phyloP scores from a whole-genome alignment of 805 yeast genomes.

The Kazachstania africana region DNA sequence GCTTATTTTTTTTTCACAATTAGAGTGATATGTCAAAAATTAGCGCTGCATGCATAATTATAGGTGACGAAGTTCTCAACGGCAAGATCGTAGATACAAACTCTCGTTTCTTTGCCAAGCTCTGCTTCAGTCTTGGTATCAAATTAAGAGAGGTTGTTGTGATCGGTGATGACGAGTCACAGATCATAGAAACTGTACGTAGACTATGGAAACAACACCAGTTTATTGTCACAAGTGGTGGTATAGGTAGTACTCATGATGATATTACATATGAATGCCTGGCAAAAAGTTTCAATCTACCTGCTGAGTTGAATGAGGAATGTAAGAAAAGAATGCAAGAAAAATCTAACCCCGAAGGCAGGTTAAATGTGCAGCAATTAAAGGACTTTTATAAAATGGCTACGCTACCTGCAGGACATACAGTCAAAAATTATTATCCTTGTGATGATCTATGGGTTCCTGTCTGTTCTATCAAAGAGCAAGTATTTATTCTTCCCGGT shows the following conservation, averaged over 20 bases:
- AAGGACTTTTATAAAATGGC: constrained; percentile 72
- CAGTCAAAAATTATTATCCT: constrained; percentile 37
- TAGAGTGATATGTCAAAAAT: constrained; percentile 15
- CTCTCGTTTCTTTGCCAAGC: constrained; percentile 57
- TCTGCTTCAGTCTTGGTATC: constrained; percentile 57
- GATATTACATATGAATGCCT: constrained; percentile 73
- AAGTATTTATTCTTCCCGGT: constrained; percentile 71
- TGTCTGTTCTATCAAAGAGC: constrained; percentile 51
- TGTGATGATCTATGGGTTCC: constrained; percentile 71
- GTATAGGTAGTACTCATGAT: constrained; percentile 84
- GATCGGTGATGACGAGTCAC: constrained; percentile 64
- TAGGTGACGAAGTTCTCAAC: constrained; percentile 82
- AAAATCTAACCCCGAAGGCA: constrained; percentile 29
- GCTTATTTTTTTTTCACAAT: too few relatives aligned
- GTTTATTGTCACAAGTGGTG: constrained; percentile 51
- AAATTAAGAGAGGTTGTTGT: constrained; percentile 56
- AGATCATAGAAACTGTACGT: constrained; percentile 43
- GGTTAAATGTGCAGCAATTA: constrained; percentile 32
- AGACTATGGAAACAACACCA: constrained; percentile 41
- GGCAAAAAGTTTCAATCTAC: constrained; percentile 50
- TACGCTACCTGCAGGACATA: constrained; percentile 45
- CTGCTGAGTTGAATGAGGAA: constrained; percentile 39
- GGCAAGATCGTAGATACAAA: constrained; percentile 78
- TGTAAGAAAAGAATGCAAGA: constrained; percentile 50
- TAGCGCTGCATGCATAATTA: constrained; percentile 31